These are phyloP conservation scores for Gamarada debralockiae DNA, from an alignment of 495 filamentous ascomycete species.

Conservation along the genomic window DNA sequence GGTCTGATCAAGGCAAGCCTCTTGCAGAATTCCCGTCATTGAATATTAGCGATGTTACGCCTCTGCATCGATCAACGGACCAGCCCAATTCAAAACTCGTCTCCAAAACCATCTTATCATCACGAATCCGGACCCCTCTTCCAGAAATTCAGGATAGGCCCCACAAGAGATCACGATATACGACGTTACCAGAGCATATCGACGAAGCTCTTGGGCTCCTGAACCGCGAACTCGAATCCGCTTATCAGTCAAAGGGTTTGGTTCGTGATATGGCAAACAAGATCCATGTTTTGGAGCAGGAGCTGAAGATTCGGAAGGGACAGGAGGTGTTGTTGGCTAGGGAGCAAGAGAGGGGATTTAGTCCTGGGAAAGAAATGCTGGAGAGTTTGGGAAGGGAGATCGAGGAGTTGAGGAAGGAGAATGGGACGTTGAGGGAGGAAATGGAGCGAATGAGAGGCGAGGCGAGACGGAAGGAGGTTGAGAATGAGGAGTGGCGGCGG, in stretches of 20 bases:
- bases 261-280: not conserved
- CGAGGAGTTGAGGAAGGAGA: not conserved
- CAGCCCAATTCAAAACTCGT: not conserved
- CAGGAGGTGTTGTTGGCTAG: not conserved
- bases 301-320: not conserved
- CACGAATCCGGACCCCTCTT: not conserved
- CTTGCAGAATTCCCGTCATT: no score
- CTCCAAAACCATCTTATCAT: not conserved
- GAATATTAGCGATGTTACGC: not conserved
- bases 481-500: not conserved
- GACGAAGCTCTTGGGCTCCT: not conserved
- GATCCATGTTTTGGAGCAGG: not conserved
- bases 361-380: not conserved
- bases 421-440: not conserved
- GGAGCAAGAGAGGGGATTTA: not conserved
- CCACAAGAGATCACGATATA: not conserved
- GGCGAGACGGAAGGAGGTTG: not conserved
- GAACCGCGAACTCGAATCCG: constrained; percentile 2
- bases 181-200: not conserved
- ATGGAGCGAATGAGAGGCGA: not conserved
- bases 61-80: not conserved
- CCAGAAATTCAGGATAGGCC: not conserved
- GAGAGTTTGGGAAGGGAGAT: not conserved
- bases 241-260: not conserved
- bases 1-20: not conserved